phyloP scores from a whole-genome alignment of 2,329 filamentous ascomycete species.

The Aspergillus sp. region DNA sequence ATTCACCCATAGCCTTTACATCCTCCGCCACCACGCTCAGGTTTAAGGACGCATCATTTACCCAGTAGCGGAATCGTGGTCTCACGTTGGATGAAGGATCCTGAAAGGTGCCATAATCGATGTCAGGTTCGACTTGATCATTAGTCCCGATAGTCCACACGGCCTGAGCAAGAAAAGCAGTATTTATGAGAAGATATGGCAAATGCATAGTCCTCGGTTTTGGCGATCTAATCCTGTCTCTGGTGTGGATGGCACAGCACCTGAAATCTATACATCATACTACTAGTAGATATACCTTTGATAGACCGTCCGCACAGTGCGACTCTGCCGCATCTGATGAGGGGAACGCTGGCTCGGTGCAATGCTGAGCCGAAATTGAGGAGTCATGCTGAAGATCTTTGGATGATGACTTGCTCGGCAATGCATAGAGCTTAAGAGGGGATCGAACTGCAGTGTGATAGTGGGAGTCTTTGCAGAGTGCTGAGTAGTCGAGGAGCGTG shows the following conservation, averaged over 20 bases:
- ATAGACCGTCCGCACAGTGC: not conserved
- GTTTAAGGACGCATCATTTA: not conserved
- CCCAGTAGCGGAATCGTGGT: slow-evolving; percentile 5
- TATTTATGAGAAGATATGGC: not conserved
- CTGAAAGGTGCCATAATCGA: not conserved
- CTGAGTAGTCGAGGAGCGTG: not conserved
- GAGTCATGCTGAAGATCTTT: not conserved
- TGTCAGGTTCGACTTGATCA: not conserved
- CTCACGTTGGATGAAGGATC: not conserved
- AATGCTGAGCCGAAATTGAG: not conserved
- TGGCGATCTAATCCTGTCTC: too few relatives aligned
- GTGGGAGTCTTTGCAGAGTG: not conserved
- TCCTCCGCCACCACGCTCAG: not conserved
- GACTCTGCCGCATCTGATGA: not conserved
- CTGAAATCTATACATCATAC: not conserved
- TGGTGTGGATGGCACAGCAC: not conserved
- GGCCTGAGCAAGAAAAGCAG: not conserved
- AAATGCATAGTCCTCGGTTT: not conserved
- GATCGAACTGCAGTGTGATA: not conserved
- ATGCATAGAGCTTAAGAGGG: not conserved
- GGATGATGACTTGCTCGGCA: not conserved
- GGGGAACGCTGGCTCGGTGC: not conserved
- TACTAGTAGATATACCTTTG: not conserved
- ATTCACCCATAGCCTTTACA: not conserved
- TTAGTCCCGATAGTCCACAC: not conserved